Percentiles rank a stretch among this genome's conserved stretches.
These are phyloP conservation scores for Malania oleifera DNA, from an alignment of 164 flowering plant species.

Conservation along the genomic window DNA sequence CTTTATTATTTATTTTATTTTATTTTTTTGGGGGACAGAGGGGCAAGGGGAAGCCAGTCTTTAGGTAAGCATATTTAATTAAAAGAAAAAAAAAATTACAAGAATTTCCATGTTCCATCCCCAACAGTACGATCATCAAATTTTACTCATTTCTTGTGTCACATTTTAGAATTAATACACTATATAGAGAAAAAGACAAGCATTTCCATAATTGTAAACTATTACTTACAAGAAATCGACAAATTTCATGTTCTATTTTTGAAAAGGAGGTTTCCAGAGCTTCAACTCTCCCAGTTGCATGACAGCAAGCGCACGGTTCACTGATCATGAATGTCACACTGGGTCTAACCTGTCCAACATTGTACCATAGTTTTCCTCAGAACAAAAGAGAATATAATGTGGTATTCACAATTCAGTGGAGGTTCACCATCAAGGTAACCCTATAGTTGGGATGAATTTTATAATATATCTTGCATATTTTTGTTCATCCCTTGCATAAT, in stretches of 20 bases:
- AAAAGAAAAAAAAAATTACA: background rate
- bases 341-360: slow-evolving; percentile 76
- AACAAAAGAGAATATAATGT: background rate
- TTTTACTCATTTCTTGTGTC: background rate
- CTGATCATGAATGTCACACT: slow-evolving; percentile 97
- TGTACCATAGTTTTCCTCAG: slow-evolving; percentile 6
- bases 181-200: background rate
- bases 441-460: too few species aligned
- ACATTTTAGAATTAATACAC: background rate
- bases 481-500: background rate
- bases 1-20: too few species aligned
- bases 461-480: background rate
- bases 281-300: slow-evolving; percentile 92
- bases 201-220: background rate
- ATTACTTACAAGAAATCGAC: slow-evolving; percentile 72
- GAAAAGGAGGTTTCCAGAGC: slow-evolving; percentile 88
- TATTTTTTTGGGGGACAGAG: too few species aligned
- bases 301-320: slow-evolving; percentile 90
- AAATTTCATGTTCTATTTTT: slow-evolving; percentile 88
- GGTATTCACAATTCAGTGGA: background rate
- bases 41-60: too few species aligned
- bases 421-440: background rate
- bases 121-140: background rate
- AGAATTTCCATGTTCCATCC: background rate
- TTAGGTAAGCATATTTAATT: background rate